Conservation (phyloP, 2,329 filamentous ascomycete species). For the Cercospora nicotianae region DNA sequence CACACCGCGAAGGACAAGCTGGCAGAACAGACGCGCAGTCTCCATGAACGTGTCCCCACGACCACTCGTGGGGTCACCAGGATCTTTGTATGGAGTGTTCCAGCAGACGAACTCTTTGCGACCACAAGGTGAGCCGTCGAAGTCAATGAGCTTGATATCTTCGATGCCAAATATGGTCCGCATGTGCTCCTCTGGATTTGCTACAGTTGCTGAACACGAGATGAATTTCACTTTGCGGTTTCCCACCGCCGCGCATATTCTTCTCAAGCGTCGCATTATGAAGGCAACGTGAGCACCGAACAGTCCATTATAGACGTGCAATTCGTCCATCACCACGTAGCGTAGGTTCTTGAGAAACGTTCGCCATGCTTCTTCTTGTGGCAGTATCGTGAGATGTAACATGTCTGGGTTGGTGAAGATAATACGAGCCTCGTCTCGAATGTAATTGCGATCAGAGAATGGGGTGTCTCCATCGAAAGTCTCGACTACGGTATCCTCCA, state of each 20-base stretch:
- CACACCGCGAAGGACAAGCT: slow-evolving; percentile 82
- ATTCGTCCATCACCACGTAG: slow-evolving; percentile 80
- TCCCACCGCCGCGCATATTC: slow-evolving; percentile 86
- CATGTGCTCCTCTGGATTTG: slow-evolving; percentile 90
- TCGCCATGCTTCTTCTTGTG: slow-evolving; percentile 87
- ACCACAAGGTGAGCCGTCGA: slow-evolving; percentile 88
- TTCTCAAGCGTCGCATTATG: slow-evolving; percentile 84
- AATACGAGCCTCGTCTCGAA: slow-evolving; percentile 84
- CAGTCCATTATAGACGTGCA: slow-evolving; percentile 94
- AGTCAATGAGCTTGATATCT: slow-evolving; percentile 77
- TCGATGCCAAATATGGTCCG: slow-evolving; percentile 88
- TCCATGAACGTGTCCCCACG: slow-evolving; percentile 80
- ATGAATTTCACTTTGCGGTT: slow-evolving; percentile 86
- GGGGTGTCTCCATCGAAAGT: slow-evolving; percentile 96
- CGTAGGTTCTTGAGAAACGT: slow-evolving; percentile 83
- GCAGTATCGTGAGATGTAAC: slow-evolving; percentile 90
- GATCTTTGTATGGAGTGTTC: slow-evolving; percentile 95
- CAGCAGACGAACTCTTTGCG: slow-evolving; percentile 95
- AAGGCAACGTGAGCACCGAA: slow-evolving; percentile 93
- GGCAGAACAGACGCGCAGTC: slow-evolving; percentile 86
- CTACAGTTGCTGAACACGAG: slow-evolving; percentile 93
- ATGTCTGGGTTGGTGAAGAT: slow-evolving; percentile 99
- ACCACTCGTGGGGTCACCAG: slow-evolving; percentile 80
- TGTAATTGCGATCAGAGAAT: slow-evolving; percentile 72
- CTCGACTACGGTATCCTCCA: slow-evolving; percentile 77